Evolutionary conservation across 805 yeast genomes (phyloP).

Genomic region (Saturnispora bothae): DNA sequence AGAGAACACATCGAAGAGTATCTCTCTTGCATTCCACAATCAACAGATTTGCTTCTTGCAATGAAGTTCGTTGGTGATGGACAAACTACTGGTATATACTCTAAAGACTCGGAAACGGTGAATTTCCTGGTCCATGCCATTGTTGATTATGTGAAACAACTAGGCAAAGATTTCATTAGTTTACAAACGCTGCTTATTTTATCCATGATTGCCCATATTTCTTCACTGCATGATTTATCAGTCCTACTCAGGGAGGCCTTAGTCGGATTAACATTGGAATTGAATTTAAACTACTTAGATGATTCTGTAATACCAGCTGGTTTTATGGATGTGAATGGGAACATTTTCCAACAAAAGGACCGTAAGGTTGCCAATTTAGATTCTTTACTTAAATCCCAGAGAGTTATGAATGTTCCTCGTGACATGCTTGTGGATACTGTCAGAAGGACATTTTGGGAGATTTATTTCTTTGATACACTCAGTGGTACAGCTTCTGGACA

Average conservation of each 20-base stretch:
- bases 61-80: conserved; percentile 44
- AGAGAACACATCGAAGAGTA: conserved; percentile 26
- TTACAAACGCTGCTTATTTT: conserved; percentile 33
- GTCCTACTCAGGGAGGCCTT: conserved; percentile 33
- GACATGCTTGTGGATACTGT: conserved; percentile 25
- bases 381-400: conserved; percentile 11
- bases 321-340: conserved; percentile 28
- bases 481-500: conserved; percentile 46
- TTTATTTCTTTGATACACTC: conserved; percentile 40
- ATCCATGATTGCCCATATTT: conserved; percentile 37
- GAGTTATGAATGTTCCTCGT: conserved; percentile 17
- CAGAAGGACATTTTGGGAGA: conserved; percentile 42
- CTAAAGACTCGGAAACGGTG: conserved; percentile 32
- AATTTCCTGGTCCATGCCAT: conserved; percentile 29
- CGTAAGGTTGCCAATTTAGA: background rate
- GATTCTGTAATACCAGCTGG: conserved; percentile 17
- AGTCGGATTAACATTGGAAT: conserved; percentile 28
- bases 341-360: conserved; percentile 15
- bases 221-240: conserved; percentile 40
- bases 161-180: conserved; percentile 33
- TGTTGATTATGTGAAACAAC: conserved; percentile 22
- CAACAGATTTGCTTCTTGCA: conserved; percentile 33
- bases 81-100: conserved; percentile 27
- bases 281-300: conserved; percentile 33
- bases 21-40: conserved; percentile 26